phyloP scores from a whole-genome alignment of 2,329 filamentous ascomycete species.

The Madurella fahalii region DNA sequence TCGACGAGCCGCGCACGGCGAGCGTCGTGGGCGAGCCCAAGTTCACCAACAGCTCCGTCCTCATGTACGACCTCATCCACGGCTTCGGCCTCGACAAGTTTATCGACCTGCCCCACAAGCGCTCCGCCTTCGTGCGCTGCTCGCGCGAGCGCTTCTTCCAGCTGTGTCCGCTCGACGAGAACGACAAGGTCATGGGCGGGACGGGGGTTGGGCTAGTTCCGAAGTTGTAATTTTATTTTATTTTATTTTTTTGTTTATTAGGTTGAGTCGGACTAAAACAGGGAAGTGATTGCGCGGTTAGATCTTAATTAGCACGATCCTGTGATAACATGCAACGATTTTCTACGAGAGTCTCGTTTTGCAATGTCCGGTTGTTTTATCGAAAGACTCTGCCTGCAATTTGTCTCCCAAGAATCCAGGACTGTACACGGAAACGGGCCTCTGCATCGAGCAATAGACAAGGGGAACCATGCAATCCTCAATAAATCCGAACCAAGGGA shows the following conservation, averaged over 20 bases:
- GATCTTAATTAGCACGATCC: no score
- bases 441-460: no score
- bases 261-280: no score
- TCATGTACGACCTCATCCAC: constrained; percentile 71
- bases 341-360: no score
- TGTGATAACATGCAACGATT: no score
- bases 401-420: no score
- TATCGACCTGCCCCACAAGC: constrained; percentile 68
- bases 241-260: neutral
- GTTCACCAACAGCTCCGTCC: constrained; percentile 63
- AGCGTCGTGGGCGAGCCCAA: constrained; percentile 66
- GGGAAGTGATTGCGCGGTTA: no score
- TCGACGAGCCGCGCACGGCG: constrained; percentile 56
- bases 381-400: no score
- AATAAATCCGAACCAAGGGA: no score
- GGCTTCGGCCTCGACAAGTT: constrained; percentile 70
- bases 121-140: constrained; percentile 63
- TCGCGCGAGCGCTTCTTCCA: constrained; percentile 67
- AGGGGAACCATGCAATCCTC: no score
- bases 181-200: constrained; percentile 52
- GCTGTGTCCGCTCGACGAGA: constrained; percentile 55
- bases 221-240: constrained; percentile 47
- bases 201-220: constrained; percentile 51
- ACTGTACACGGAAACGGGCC: no score
- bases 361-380: no score